Evolutionary conservation across 108 stramenopile species (phyloP), one percentile per base, ranked within the genome.

Genomic region (Cyclotella atomus): DNA sequence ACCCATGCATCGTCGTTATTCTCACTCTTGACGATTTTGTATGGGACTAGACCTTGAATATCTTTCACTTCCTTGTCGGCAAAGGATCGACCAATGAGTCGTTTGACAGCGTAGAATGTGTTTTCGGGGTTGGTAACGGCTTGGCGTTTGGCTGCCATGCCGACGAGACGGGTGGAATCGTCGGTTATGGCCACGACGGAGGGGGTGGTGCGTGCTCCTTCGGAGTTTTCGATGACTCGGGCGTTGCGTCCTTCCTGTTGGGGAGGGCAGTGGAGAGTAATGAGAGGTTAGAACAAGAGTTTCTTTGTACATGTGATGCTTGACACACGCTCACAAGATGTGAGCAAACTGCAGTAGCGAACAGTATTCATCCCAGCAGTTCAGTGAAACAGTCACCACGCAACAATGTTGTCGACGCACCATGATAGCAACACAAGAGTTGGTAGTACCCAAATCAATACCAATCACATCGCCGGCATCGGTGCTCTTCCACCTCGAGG

Each of bases 181-280:
- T 92, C 93, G 41, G 95, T 85, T 68, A 97, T 94, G 43, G 96
- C 97, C 3, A 98, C 99, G 36, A 98, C 94, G 70, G 97, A 97
- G 28, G 99, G 99, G 32, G 99, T 99, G 3, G 99, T 99, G 21
- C 99, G 95, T 25, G 97, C 90, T 65, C 99, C 99, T 83, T 99
- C 99, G 5, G 97, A 94, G 89, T 97, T 99, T 84, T 99, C 98
- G 83, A 99, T 98, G 29, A 99, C 99, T 79, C 99, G 98, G n/a
- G 99, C 90, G 57, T 75, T 91, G 38, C 90, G 85, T 50, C 97
- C 99, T 86, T 95, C 95, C 92, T 96, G 66, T 77, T 57, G 6
- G 12, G 34, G n/a, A n/a, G n/a, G n/a, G n/a, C n/a, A n/a, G n/a
- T n/a, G n/a, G n/a, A n/a, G n/a, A n/a, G n/a, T n/a, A n/a, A n/a